Base-by-base conservation (phyloP, 2,329 filamentous ascomycete species). In the Alternaria brassicae region DNA sequence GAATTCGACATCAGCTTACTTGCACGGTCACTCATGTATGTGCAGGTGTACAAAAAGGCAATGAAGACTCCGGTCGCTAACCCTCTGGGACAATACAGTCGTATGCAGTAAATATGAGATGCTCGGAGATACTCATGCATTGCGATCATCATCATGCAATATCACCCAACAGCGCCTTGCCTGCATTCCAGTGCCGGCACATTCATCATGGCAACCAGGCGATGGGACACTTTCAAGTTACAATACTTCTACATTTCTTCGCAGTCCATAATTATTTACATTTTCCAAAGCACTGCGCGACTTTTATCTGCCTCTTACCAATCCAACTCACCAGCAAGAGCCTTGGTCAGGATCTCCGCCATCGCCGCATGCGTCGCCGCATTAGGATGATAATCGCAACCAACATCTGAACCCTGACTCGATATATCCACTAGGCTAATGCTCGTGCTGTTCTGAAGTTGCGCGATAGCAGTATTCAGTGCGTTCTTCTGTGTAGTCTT, bases 371-470 rank as follows among this genome's bases (percentile, higher is more conserved):
- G 71, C 4, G 79, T 81, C 5, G 71, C 74, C 6, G 76, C 72
- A 58, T 77, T 81, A 1, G 79, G 79, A 56, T 81, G 79, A 44
- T 80, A 81, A 60, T 81, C 79, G 54, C 79, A 81, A 0, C 77
- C 79, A 7, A 79, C 74, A n/a, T 78, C 77, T 5, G 72, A 64
- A 5, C 70, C 79, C 61, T 82, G 80, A 4, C 69, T 68, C 0
- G 79, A 79, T 70, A 79, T 81, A 58, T 81, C 76, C 5, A 82
- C 78, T 58, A 82, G 72, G 53, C 79, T 68, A 17, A 73, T 70
- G 42, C 73, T 74, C 2, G 69, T 65, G 15, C 71, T 70, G 23
- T 65, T 65, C 6, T 17, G 10, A 15, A 81, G 58, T 59, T 70
- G 56, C 12, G 58, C 55, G 7, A 80, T 72, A 0, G 77, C 77